These are phyloP conservation scores for Lumnitzera littorea DNA, from an alignment of 345 rosid genomes.

Conservation along the genomic window DNA sequence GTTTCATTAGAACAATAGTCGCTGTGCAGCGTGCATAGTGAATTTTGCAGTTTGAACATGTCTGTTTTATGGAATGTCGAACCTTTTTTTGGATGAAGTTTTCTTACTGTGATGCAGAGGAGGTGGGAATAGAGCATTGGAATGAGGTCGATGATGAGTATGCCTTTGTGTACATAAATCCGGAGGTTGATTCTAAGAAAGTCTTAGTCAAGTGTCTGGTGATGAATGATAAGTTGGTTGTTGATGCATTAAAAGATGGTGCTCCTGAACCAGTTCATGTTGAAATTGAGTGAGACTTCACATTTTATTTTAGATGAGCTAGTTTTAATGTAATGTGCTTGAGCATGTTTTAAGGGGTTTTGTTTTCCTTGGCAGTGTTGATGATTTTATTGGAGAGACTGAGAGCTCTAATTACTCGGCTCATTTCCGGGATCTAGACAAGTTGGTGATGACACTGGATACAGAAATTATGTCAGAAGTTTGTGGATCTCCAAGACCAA, in stretches of 20 bases:
- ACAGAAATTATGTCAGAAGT: constrained; percentile 40
- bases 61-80: neutral
- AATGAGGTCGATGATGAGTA: constrained; percentile 56
- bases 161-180: constrained; percentile 62
- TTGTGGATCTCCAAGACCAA: constrained; percentile 16
- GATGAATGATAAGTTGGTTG: constrained; percentile 46
- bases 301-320: neutral
- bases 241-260: constrained; percentile 54
- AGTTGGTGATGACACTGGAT: constrained; percentile 47
- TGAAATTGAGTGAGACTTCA: constrained; percentile 46
- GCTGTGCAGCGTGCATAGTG: too few relatives aligned
- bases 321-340: neutral
- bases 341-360: constrained; percentile 1
- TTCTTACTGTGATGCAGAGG: constrained; percentile 35
- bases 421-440: constrained; percentile 52
- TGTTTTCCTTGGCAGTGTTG: constrained; percentile 33
- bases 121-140: constrained; percentile 77
- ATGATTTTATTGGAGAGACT: constrained; percentile 37
- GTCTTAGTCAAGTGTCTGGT: constrained; percentile 62
- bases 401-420: constrained; percentile 36
- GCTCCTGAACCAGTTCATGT: constrained; percentile 51
- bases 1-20: too few relatives aligned
- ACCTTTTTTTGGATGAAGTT: neutral
- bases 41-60: too few relatives aligned
- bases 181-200: constrained; percentile 40